Evolutionary conservation across 78 protist genomes (phyloP).

Genomic region (Mastigamoeba balamuthi): DNA sequence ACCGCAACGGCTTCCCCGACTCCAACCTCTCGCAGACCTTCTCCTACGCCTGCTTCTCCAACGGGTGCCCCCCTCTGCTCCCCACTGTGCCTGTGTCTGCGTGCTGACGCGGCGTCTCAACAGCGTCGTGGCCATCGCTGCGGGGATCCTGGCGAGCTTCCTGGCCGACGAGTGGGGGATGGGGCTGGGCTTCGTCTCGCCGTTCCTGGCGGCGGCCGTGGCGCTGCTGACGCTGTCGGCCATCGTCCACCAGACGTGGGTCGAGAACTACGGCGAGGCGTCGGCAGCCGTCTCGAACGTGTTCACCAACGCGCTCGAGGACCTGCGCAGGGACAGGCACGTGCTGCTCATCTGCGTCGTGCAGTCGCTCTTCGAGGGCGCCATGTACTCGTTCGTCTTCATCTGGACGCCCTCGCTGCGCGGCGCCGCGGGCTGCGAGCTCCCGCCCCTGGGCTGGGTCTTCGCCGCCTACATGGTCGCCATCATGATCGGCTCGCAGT

Average conservation of each 20-base stretch:
- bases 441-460: constrained; percentile 65
- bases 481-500: constrained; percentile 71
- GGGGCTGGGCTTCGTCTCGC: constrained; percentile 65
- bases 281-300: not conserved
- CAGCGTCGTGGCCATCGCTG: constrained; percentile 63
- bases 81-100: not conserved
- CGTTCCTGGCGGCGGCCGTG: constrained; percentile 52
- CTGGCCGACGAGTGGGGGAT: constrained; percentile 20
- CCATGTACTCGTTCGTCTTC: constrained; percentile 90
- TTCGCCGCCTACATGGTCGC: constrained; percentile 77
- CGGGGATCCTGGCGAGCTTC: constrained; percentile 67
- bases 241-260: constrained; percentile 30
- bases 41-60: constrained; percentile 38
- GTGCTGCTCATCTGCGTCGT: not conserved
- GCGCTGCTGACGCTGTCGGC: not conserved
- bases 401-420: constrained; percentile 83
- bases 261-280: constrained; percentile 69
- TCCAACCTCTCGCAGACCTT: constrained; percentile 60
- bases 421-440: not conserved
- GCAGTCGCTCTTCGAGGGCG: constrained; percentile 79
- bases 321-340: not conserved
- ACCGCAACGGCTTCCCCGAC: not conserved
- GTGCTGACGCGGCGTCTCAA: constrained; percentile 3
- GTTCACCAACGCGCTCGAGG: not conserved
- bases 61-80: constrained; percentile 9